A percentile compares a stretch with the other conserved stretches of the same genome.
Evolutionary conservation across 106 monocot genomes (phyloP).

Genomic region (Hemerocallis citrina): DNA sequence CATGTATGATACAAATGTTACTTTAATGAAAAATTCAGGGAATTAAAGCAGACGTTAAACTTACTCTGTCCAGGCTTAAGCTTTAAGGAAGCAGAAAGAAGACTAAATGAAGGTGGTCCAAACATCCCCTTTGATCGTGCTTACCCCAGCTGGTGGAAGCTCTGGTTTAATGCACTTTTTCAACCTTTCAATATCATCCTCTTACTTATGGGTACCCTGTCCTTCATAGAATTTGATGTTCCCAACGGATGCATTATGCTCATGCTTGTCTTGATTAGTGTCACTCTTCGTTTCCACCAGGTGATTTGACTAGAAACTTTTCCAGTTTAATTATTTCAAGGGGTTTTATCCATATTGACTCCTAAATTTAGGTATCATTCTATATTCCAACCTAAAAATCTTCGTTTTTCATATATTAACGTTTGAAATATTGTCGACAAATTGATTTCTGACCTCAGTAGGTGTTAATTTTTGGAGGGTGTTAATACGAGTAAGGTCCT

Average conservation of each 20-base stretch:
- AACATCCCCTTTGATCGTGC: slow-evolving; percentile 16
- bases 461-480: no score
- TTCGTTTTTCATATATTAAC: no score
- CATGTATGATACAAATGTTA: no score
- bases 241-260: slow-evolving; percentile 35
- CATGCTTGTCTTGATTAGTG: slow-evolving; percentile 20
- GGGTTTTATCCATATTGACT: no score
- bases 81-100: slow-evolving; percentile 33
- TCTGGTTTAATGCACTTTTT: slow-evolving; percentile 25
- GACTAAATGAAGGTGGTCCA: slow-evolving; percentile 24
- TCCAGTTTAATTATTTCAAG: no score
- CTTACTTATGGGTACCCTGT: slow-evolving; percentile 21
- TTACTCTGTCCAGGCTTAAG: slow-evolving; percentile 23
- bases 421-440: no score
- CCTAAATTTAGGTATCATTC: no score
- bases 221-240: slow-evolving; percentile 17
- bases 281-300: slow-evolving; percentile 19
- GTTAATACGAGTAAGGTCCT: no score
- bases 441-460: no score
- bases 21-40: no score
- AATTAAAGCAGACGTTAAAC: no score
- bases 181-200: slow-evolving; percentile 40
- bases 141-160: slow-evolving; percentile 25
- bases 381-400: no score
- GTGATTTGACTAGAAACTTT: neutral